Evolutionary conservation across 148 eudicot species (phyloP).

Genomic region (Limonium bicolor): DNA sequence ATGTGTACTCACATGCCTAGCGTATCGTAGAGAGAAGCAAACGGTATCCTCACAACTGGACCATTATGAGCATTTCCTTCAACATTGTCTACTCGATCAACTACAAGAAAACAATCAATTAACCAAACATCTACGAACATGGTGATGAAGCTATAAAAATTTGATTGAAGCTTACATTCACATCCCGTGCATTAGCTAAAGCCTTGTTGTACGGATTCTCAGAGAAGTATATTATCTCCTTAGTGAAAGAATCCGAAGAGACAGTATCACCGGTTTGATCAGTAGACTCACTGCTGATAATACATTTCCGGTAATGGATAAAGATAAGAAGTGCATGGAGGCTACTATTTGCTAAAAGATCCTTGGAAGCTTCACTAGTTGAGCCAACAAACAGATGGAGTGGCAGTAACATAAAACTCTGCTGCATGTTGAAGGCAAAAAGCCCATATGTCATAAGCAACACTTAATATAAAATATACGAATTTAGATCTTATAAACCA

Average conservation of each 20-base stretch:
- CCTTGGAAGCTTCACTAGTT: slow-evolving; percentile 40
- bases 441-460: slow-evolving; percentile 4
- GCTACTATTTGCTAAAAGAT: slow-evolving; percentile 57
- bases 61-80: slow-evolving; percentile 70
- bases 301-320: slow-evolving; percentile 54
- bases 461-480: neutral
- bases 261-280: slow-evolving; percentile 18
- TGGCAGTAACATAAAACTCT: slow-evolving; percentile 62
- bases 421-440: slow-evolving; percentile 41
- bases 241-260: slow-evolving; percentile 26
- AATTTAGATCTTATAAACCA: neutral
- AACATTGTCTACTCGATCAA: slow-evolving; percentile 64
- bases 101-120: slow-evolving; percentile 34
- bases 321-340: slow-evolving; percentile 74
- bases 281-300: slow-evolving; percentile 24
- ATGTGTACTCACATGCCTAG: slow-evolving; percentile 73
- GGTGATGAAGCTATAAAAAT: neutral
- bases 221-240: slow-evolving; percentile 37
- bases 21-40: slow-evolving; percentile 85
- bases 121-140: slow-evolving; percentile 7
- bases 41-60: slow-evolving; percentile 62
- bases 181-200: slow-evolving; percentile 61
- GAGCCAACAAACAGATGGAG: slow-evolving; percentile 54
- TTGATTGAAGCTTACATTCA: slow-evolving; percentile 47
- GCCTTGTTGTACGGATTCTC: slow-evolving; percentile 79